A percentile compares a stretch with the other conserved stretches of the same genome.
phyloP scores from a whole-genome alignment of 352 stramenopile genomes.

The Phytophthora boehmeriae region DNA sequence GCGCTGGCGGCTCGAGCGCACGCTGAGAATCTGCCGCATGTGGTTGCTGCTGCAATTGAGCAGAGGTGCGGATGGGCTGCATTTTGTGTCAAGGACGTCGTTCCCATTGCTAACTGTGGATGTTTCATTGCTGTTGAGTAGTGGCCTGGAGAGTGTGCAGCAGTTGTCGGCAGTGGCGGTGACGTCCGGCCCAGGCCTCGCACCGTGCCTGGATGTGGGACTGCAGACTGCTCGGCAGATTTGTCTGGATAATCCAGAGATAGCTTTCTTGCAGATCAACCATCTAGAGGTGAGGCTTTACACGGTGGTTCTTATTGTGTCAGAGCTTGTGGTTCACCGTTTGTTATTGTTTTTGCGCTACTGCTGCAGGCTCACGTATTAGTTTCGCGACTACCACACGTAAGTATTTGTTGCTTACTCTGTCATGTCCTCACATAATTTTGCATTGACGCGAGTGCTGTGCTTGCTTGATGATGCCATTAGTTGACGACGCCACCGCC shows the following conservation, averaged over 20 bases:
- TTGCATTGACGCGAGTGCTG: neutral
- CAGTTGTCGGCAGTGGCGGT: constrained; percentile 96
- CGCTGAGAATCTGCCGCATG: constrained; percentile 94
- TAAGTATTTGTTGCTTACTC: constrained; percentile 17
- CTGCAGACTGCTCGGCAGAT: constrained; percentile 83
- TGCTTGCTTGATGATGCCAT: neutral
- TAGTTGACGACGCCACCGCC: constrained; percentile 45
- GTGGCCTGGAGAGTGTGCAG: constrained; percentile 60
- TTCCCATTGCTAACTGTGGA: constrained; percentile 1
- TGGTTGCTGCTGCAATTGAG: constrained; percentile 91
- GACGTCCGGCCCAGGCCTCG: constrained; percentile 96
- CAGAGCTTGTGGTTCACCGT: neutral
- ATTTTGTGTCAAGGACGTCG: too few species aligned
- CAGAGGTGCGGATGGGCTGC: constrained; percentile 59
- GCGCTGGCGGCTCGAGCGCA: constrained; percentile 94
- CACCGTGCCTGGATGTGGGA: constrained; percentile 97
- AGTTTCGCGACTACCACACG: constrained; percentile 90
- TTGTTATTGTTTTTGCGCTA: neutral
- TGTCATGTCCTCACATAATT: neutral
- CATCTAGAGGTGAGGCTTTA: constrained; percentile 91
- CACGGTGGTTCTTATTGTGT: neutral
- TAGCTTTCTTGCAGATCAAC: constrained; percentile 97
- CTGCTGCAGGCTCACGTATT: constrained; percentile 91
- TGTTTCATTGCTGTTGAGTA: constrained; percentile 21
- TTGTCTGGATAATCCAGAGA: constrained; percentile 76